Evolutionary conservation across 2,329 filamentous ascomycete genomes (phyloP).

Genomic region (Diaporthe ampelina): DNA sequence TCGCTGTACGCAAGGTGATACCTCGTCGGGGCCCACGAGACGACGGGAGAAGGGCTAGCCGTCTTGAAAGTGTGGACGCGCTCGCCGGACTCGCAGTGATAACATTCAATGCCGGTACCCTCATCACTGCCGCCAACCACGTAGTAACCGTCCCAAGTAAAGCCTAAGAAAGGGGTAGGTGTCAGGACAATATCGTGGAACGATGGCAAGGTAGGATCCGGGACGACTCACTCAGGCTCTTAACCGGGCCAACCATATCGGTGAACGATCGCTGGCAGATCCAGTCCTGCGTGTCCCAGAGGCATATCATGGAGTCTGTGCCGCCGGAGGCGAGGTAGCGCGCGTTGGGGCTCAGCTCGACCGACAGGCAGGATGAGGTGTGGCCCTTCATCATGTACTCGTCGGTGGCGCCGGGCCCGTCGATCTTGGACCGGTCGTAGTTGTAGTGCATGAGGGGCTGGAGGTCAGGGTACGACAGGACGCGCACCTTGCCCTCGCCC

Average conservation of each 20-base stretch:
- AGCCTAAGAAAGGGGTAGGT: slow-evolving; percentile 61
- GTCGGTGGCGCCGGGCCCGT: slow-evolving; percentile 47
- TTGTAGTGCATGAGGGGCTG: slow-evolving; percentile 66
- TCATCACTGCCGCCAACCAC: slow-evolving; percentile 82
- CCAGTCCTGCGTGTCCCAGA: slow-evolving; percentile 86
- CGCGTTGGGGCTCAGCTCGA: slow-evolving; percentile 79
- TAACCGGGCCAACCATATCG: slow-evolving; percentile 77
- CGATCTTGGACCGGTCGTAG: slow-evolving; percentile 55
- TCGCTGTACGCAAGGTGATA: slow-evolving; percentile 84
- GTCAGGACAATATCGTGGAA: slow-evolving; percentile 43
- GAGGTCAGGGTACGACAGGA: slow-evolving; percentile 77
- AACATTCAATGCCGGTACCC: slow-evolving; percentile 75
- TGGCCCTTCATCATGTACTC: slow-evolving; percentile 79
- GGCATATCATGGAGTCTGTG: slow-evolving; percentile 79
- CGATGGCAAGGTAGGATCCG: background rate
- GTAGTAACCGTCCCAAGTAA: slow-evolving; percentile 84
- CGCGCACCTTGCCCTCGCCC: slow-evolving; percentile 77
- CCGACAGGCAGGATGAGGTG: slow-evolving; percentile 78
- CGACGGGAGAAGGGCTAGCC: slow-evolving; percentile 72
- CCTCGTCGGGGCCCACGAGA: slow-evolving; percentile 81
- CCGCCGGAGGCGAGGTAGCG: slow-evolving; percentile 81
- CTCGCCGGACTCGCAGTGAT: slow-evolving; percentile 81
- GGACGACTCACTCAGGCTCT: slow-evolving; percentile 71
- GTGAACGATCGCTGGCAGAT: slow-evolving; percentile 80
- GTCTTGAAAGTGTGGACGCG: slow-evolving; percentile 80